Evolutionary conservation across 2,329 filamentous ascomycete genomes (phyloP), one percentile per base, ranked within the genome.

Genomic region (Cladosporium halotolerans): DNA sequence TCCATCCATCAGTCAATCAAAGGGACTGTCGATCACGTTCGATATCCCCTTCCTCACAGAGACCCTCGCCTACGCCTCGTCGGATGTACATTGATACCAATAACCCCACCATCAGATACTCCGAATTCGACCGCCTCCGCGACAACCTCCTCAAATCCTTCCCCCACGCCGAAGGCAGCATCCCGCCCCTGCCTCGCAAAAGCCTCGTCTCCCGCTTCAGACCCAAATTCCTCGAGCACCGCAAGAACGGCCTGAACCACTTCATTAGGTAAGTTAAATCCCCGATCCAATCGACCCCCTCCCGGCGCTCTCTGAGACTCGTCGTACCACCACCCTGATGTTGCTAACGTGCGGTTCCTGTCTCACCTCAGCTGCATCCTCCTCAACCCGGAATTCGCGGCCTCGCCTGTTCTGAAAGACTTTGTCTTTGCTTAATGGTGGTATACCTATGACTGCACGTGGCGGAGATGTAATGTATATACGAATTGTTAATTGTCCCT

Each of bases 311-410:
- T 11, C n/a, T 36, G 34, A 36, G 7, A 45, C 42, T 19, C 23
- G 23, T 28, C 23, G 23, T 4, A 28, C 23, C 23, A 28, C 23
- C 23, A 6, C 19, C 19, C 19, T 6, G 19, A n/a, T 23, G 3
- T 14, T 55, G 42, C 56, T 62, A 43, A 58, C 5, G n/a, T 13
- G n/a, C n/a, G 34, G 28, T 36, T 18, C 11, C 5, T 41, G 39
- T 38, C 34, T 41, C 3, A 41, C 14, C n/a, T 33, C 66, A 95
- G 89, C 67, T 96, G 91, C 72, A 85, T 96, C 57, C 73, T 97
- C 60, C 74, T 96, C 31, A 96, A 96, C 69, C 92, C 92, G 0
- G 90, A 96, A 69, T 96, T 96, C 66, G 88, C 90, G 33, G 87
- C 88, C 9, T 93, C 89, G n/a, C 88, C 90, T 0, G 83, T 96